Evolutionary conservation across 768 basidiomycete species (phyloP).

Genomic region (Daedaleopsis sinensis): DNA sequence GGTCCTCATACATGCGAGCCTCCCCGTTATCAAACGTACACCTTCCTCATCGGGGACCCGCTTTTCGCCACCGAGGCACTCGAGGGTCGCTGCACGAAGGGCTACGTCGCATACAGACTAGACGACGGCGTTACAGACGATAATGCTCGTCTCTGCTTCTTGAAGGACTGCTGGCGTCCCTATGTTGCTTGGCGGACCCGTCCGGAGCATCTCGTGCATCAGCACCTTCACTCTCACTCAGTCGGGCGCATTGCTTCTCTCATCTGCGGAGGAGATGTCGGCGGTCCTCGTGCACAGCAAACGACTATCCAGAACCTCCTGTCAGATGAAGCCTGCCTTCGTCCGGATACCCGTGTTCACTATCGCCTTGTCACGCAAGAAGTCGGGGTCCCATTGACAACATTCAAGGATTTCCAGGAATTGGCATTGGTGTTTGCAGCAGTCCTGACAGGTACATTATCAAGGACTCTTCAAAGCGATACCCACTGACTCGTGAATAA

Average conservation of each 20-base stretch:
- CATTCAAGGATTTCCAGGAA: background rate
- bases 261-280: background rate
- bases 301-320: background rate
- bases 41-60: background rate
- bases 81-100: background rate
- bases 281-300: background rate
- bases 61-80: background rate
- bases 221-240: background rate
- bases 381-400: background rate
- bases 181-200: background rate
- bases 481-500: background rate
- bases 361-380: slow-evolving; percentile 6
- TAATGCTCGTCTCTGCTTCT: background rate
- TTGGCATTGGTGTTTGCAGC: background rate
- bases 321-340: background rate
- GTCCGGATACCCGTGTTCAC: background rate
- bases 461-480: background rate
- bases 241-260: background rate
- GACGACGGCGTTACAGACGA: background rate
- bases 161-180: slow-evolving; percentile 1
- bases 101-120: background rate
- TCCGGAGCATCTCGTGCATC: background rate
- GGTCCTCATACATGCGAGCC: background rate
- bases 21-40: background rate
- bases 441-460: background rate